phyloP scores from a whole-genome alignment of 2,329 filamentous ascomycete genomes.

The Alternaria longipes region DNA sequence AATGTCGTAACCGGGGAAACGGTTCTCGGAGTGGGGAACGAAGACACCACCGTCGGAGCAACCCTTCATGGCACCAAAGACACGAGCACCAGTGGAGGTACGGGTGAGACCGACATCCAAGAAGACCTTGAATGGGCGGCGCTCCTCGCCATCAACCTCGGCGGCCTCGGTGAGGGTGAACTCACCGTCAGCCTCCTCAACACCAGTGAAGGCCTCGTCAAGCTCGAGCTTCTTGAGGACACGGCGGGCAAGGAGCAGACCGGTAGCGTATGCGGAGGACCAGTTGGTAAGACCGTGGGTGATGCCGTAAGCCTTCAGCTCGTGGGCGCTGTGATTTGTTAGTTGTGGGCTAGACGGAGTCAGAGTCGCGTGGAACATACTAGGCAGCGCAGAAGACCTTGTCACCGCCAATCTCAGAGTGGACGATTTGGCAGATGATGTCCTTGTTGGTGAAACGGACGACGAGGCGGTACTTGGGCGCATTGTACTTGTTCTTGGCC shows the following conservation, averaged over 20 bases:
- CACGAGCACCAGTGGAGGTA: slow-evolving; percentile 96
- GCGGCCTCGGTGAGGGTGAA: slow-evolving; percentile 93
- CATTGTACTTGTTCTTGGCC: slow-evolving; percentile 99
- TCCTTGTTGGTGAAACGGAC: slow-evolving; percentile 99
- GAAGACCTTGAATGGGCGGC: slow-evolving; percentile 99
- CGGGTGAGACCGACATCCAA: slow-evolving; percentile 97
- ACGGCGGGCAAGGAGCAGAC: slow-evolving; percentile 96
- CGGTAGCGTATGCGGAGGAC: slow-evolving; percentile 95
- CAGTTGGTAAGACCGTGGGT: slow-evolving; percentile 99
- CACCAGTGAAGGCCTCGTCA: slow-evolving; percentile 90
- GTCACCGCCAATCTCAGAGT: slow-evolving; percentile 95
- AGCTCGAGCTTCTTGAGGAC: slow-evolving; percentile 96
- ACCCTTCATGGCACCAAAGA: slow-evolving; percentile 99
- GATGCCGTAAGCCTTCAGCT: slow-evolving; percentile 97
- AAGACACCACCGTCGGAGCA: slow-evolving; percentile 97
- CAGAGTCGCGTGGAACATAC: slow-evolving; percentile 20
- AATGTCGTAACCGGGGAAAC: slow-evolving; percentile 98
- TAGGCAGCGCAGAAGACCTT: slow-evolving; percentile 77
- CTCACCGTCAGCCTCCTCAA: slow-evolving; percentile 97
- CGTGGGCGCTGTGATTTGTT: slow-evolving; percentile 70
- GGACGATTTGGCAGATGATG: slow-evolving; percentile 97
- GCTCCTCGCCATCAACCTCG: slow-evolving; percentile 86
- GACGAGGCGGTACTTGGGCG: slow-evolving; percentile 99
- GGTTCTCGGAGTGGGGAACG: slow-evolving; percentile 98
- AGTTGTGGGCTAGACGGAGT: background rate